Base-by-base conservation (phyloP, 2,329 filamentous ascomycete genomes). In the Epichloe uncinata region DNA sequence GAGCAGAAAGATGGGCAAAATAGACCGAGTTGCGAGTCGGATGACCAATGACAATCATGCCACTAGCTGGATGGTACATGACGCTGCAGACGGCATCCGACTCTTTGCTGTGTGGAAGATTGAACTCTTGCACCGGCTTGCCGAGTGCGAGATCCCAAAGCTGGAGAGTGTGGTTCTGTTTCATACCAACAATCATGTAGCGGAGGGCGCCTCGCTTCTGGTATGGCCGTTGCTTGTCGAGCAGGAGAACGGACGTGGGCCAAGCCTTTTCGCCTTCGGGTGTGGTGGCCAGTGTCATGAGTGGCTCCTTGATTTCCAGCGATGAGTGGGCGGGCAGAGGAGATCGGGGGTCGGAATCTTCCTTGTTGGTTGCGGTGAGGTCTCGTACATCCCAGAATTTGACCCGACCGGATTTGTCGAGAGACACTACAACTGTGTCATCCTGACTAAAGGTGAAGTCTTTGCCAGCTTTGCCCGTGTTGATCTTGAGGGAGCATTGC, bases 401-500 rank as follows among this genome's bases (percentile, higher is more conserved):
- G 70, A 97, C 84, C 54, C 88, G 84, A 45, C 93, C 94, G 52
- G 89, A 90, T 72, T 98, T 98, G 67, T 98, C 94, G 48, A 98
- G 79, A 45, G 91, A 96, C 44, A 94, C 90, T 58, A 98, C 88
- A 40, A 91, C 83, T 2, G 85, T 87, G 66, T 98, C 93, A 66
- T 98, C 93, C 65, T 95, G 90, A 66, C 91, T 96, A 69, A 98
- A 98, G 44, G 84, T 85, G 65, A 98, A 98, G 65, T 98, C 93
- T 68, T 98, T 98, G 55, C 90, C 93, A 56, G 93, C 91, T 73
- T 98, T 98, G 58, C 91, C 93, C 54, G 90, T 97, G 58, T 91
- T 88, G 67, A 98, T 95, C 69, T 90, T 94, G 56, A 97, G 73
- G 45, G 86, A 86, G 61, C 87, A 90, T 63, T 96, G 85, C 62